Evolutionary conservation across 805 yeast species (phyloP), one percentile per base, ranked within the genome.

Genomic region (Grigorovia humatica): DNA sequence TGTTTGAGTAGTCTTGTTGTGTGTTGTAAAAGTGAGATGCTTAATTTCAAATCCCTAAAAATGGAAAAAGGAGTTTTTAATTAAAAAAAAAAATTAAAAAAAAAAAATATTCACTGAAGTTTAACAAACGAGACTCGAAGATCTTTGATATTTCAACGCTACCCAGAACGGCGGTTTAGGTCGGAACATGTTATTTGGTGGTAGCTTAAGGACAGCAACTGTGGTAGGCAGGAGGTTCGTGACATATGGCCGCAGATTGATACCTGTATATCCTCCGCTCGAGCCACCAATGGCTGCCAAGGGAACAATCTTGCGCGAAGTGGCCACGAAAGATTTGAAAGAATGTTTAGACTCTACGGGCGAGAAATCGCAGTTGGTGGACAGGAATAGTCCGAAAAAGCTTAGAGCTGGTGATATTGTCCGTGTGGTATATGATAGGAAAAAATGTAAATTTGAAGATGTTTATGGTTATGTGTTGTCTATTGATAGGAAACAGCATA

Each of bases 361-460:
- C 4, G 71, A 74, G 70, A 84, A 86, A 68, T 72, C 82, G 48
- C 72, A 74, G 20, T 67, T 84, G 47, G 69, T 88, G 32, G 70
- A 72, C 30, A 69, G 72, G 19, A 56, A 64, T 20, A 73, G 74
- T 50, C 69, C 77, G 8, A 75, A 75, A 23, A 70, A 78, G 52
- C 71, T 90, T 32, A 76, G 87, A 51, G 78, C 95, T 0, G 97
- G 96, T 13, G 97, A 90, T 64, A 74, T 88, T 30, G 80, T 90
- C 42, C 79, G 85, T 55, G 84, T 90, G 4, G 79, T 81, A 35
- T 88, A 85, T 64, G 75, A 75, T 60, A 80, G 79, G 59, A 68
- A 70, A 15, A 74, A 79, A 52, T 68, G 79, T 55, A 59, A 70
- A 4, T 80, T 83, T 64, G 79, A 83, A 51, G 78, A 79, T 27